Conservation (phyloP, 805 yeast species). For the Metschnikowia gelsemii region DNA sequence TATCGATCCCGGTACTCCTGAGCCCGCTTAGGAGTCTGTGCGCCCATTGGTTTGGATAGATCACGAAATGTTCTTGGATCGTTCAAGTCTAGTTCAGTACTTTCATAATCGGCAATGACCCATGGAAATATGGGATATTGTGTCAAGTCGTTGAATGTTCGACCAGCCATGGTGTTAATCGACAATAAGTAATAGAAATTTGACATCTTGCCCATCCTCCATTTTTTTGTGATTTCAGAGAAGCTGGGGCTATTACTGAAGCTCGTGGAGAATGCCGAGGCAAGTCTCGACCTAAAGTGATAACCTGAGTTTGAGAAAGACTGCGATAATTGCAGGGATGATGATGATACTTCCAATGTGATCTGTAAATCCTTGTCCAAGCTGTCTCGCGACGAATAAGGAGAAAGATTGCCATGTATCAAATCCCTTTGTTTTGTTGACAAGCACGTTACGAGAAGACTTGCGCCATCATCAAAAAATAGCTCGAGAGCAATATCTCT, state of each 20-base stretch:
- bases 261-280: slow-evolving; percentile 37
- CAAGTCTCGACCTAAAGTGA: slow-evolving; percentile 29
- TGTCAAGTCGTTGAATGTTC: slow-evolving; percentile 85
- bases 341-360: slow-evolving; percentile 51
- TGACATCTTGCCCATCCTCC: slow-evolving; percentile 78
- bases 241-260: slow-evolving; percentile 23
- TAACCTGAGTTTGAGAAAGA: slow-evolving; percentile 16
- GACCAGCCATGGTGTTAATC: slow-evolving; percentile 79
- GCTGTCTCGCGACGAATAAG: slow-evolving; percentile 48
- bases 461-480: slow-evolving; percentile 71
- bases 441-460: slow-evolving; percentile 65
- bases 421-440: slow-evolving; percentile 53
- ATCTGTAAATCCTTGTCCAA: slow-evolving; percentile 55
- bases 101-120: slow-evolving; percentile 81
- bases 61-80: slow-evolving; percentile 69
- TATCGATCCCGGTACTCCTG: slow-evolving; percentile 66
- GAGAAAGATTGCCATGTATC: slow-evolving; percentile 49
- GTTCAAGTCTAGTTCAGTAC: slow-evolving; percentile 63
- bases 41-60: slow-evolving; percentile 89
- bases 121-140: slow-evolving; percentile 93
- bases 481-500: slow-evolving; percentile 81
- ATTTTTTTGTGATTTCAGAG: slow-evolving; percentile 54
- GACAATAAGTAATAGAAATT: slow-evolving; percentile 81
- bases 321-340: slow-evolving; percentile 18
- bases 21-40: slow-evolving; percentile 63